phyloP scores from a whole-genome alignment of 208 protist species.

The Leishmania arabica region DNA sequence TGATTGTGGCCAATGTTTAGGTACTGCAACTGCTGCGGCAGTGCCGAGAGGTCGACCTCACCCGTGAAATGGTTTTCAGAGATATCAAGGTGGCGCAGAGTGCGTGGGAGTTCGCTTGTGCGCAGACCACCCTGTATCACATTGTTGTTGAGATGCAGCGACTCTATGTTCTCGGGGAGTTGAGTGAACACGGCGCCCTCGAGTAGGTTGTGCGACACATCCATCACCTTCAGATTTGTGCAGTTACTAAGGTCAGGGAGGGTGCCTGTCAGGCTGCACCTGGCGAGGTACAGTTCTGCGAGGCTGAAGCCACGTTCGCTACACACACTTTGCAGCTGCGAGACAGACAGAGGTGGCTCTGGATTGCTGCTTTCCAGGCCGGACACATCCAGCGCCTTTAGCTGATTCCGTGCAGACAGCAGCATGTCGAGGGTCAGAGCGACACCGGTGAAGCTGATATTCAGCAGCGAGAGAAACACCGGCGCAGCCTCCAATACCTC shows the following conservation, averaged over 20 bases:
- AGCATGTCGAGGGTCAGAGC: neutral
- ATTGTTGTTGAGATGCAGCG: slow-evolving; percentile 33
- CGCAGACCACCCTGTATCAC: slow-evolving; percentile 7
- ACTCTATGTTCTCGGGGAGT: slow-evolving; percentile 13
- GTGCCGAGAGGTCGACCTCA: slow-evolving; percentile 9
- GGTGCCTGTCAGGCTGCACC: neutral
- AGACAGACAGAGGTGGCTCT: neutral
- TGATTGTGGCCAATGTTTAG: slow-evolving; percentile 46
- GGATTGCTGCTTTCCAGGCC: neutral
- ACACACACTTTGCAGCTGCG: neutral
- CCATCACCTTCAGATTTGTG: slow-evolving; percentile 8
- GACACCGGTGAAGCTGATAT: slow-evolving; percentile 4
- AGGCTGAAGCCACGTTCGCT: neutral
- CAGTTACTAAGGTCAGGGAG: slow-evolving; percentile 5
- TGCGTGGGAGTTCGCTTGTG: slow-evolving; percentile 16
- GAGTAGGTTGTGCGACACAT: slow-evolving; percentile 37
- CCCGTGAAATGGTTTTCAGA: slow-evolving; percentile 29
- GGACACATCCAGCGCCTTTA: slow-evolving; percentile 15
- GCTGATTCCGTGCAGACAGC: neutral
- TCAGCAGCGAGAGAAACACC: neutral
- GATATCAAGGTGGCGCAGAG: slow-evolving; percentile 26
- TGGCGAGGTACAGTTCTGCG: slow-evolving; percentile 1
- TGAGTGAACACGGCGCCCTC: neutral
- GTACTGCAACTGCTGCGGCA: slow-evolving; percentile 24
- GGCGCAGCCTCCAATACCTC: neutral